Base-by-base conservation (phyloP, 345 rosid genomes). In the Garcia nutans region DNA sequence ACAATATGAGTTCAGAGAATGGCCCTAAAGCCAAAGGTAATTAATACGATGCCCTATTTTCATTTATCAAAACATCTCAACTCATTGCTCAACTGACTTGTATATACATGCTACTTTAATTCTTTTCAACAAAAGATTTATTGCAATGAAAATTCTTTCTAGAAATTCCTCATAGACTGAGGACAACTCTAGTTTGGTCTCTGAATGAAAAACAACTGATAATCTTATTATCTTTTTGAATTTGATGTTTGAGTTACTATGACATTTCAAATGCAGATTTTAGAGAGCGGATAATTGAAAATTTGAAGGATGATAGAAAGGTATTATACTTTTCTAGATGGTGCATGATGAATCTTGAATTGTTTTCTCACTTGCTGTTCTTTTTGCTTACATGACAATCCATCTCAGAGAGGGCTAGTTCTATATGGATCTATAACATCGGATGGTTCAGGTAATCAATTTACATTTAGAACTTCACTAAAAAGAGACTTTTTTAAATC, bases 401-500 rank as follows among this genome's bases (percentile, higher is more conserved):
- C 50, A 63, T 73, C 66, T 71, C 75, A 89, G 89, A 89, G 79
- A 84, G 83, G 79, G 50, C 84, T 86, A 47, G 85, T 74, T 31
- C 87, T 87, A 68, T 81, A 86, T 76, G 91, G 90, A 63, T 85
- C 95, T 20, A 81, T 85, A 47, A 85, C 88, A 52, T 91, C 95
- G 26, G 79, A 79, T 28, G 83, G 75, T 79, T 86, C 95, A 84
- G 88, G 92, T 89, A 78, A 52, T 60, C 20, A 45, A 16, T 57
- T 71, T 61, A n/a, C 61, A 62, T 44, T 68, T 68, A 50, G 26
- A 68, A 70, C 67, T 66, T 74, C 24, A 45, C 65, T 23, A 23
- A 17, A 52, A 71, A 8, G 61, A 63, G 44, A 67, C 28, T 49
- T 71, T 19, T 8, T 31, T 59, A 23, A 23, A 12, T 10, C 63